These are phyloP conservation scores for Pseudevernia furfuracea DNA, from an alignment of 495 filamentous ascomycete species.

Conservation along the genomic window DNA sequence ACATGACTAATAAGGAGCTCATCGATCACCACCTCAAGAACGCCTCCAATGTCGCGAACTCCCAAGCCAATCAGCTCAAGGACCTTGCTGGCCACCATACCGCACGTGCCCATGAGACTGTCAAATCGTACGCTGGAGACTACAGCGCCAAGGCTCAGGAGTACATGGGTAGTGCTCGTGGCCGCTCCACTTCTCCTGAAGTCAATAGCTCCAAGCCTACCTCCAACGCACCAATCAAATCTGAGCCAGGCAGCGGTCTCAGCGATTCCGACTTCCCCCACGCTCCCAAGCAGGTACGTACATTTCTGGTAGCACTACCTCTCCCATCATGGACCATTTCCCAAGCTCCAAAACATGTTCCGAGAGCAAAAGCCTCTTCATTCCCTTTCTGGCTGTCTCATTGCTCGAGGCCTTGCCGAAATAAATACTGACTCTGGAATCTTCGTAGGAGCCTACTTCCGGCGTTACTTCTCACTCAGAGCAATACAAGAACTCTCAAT, in stretches of 20 bases:
- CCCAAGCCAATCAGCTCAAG: constrained; percentile 75
- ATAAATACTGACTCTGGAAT: neutral
- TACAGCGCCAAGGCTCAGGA: constrained; percentile 80
- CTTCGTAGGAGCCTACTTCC: constrained; percentile 34
- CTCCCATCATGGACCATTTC: no score
- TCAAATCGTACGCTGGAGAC: constrained; percentile 75
- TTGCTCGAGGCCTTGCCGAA: neutral
- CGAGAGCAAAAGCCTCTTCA: neutral
- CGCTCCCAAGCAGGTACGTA: constrained; percentile 49
- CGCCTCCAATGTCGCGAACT: constrained; percentile 60
- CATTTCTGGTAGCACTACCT: no score
- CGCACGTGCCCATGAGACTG: constrained; percentile 61
- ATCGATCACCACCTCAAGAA: constrained; percentile 80
- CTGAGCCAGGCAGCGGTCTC: constrained; percentile 29
- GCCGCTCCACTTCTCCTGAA: constrained; percentile 43
- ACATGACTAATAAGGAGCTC: constrained; percentile 85
- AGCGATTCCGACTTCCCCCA: constrained; percentile 49
- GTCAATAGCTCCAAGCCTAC: constrained; percentile 34
- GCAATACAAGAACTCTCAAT: constrained; percentile 27
- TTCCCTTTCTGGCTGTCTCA: neutral
- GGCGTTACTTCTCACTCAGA: constrained; percentile 27
- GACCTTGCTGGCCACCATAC: constrained; percentile 77
- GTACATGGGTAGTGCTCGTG: constrained; percentile 51
- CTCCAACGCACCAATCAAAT: constrained; percentile 37
- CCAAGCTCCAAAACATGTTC: no score